These are phyloP conservation scores for Sanghuangporus weigelae DNA, from an alignment of 1,284 basidiomycete genomes.

Conservation along the genomic window DNA sequence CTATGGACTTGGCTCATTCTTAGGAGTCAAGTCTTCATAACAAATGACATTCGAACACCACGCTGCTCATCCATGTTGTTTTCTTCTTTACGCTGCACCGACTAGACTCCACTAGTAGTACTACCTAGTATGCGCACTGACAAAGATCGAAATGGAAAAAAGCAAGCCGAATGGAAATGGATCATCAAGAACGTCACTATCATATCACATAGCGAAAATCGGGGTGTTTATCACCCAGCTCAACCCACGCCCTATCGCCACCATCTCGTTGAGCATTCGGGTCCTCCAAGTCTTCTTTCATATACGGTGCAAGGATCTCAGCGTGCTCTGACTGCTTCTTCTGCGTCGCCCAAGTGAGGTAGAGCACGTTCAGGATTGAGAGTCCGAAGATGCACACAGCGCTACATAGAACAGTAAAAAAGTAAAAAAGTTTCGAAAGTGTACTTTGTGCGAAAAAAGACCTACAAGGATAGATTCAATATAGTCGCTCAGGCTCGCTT, in stretches of 20 bases:
- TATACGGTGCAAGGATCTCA: conserved; percentile 31
- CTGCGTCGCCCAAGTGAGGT: conserved; percentile 28
- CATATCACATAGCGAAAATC: conserved; percentile 25
- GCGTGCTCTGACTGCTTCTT: conserved; percentile 24
- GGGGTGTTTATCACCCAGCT: conserved; percentile 33
- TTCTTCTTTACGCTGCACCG: too few species aligned
- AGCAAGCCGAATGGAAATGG: too few species aligned
- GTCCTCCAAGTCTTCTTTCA: conserved; percentile 19
- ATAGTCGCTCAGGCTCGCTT: conserved; percentile 33
- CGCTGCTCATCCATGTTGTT: too few species aligned
- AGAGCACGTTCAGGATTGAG: conserved; percentile 25
- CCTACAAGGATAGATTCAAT: conserved; percentile 32
- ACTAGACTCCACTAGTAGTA: too few species aligned
- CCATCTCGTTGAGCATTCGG: conserved; percentile 19
- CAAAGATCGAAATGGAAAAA: too few species aligned
- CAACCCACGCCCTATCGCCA: conserved; percentile 29
- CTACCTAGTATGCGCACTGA: too few species aligned
- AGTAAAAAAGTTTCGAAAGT: not conserved
- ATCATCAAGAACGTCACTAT: not conserved
- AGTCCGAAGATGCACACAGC: conserved; percentile 26
- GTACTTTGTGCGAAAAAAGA: conserved; percentile 3
- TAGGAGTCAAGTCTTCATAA: too few species aligned
- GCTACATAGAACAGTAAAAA: conserved; percentile 17
- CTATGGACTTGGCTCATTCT: too few species aligned
- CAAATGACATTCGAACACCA: too few species aligned